Percentiles rank a stretch among this genome's conserved stretches.
Evolutionary conservation across 2,329 filamentous ascomycete species (phyloP).

Genomic region (Stagonosporopsis chrysanthemi): DNA sequence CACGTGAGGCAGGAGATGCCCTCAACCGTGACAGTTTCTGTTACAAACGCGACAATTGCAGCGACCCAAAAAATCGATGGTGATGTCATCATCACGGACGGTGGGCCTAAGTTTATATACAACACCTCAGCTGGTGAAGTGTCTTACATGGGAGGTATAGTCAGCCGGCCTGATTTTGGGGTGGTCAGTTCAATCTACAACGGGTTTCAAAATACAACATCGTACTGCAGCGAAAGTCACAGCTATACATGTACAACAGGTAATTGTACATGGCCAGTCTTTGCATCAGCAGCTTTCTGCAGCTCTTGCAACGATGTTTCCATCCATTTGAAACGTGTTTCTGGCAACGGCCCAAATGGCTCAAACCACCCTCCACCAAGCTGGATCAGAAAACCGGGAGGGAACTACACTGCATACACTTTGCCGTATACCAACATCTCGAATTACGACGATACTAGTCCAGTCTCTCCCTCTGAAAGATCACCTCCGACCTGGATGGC

Average conservation of each 20-base stretch:
- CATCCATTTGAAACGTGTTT: background rate
- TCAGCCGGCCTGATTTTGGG: conserved; percentile 17
- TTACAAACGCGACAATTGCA: too few species aligned
- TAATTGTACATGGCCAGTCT: conserved; percentile 20
- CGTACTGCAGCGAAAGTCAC: background rate
- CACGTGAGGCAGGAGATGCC: too few species aligned
- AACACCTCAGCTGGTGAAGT: background rate
- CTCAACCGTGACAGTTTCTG: too few species aligned
- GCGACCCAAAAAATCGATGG: too few species aligned
- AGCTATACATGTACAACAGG: conserved; percentile 12
- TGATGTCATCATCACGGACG: too few species aligned
- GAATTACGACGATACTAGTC: background rate
- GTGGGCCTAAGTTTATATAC: too few species aligned
- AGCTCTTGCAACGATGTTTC: conserved; percentile 19
- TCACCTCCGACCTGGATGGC: background rate
- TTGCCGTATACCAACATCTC: background rate
- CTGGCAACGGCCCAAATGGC: background rate
- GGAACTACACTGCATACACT: background rate
- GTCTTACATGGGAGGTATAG: background rate
- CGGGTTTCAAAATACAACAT: conserved; percentile 11
- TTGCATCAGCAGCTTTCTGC: conserved; percentile 17
- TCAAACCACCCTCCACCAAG: background rate
- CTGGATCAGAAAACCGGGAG: too few species aligned
- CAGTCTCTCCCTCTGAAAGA: too few species aligned
- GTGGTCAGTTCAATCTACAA: conserved; percentile 19